Evolutionary conservation across 2,329 filamentous ascomycete species (phyloP).

Genomic region (Periconia digitata): DNA sequence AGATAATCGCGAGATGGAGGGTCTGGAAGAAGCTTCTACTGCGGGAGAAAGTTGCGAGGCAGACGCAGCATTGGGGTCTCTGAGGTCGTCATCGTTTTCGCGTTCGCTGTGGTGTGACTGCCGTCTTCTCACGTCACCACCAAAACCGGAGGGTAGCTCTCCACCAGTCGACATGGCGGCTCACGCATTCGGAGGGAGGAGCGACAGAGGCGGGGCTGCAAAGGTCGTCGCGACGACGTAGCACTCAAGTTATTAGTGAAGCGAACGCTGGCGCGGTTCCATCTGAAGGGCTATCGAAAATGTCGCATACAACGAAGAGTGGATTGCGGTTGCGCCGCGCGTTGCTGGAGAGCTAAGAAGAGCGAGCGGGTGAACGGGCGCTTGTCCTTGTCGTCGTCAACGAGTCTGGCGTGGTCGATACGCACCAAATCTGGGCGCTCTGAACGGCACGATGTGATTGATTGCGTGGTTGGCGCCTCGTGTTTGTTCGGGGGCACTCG

Average conservation of each 20-base stretch:
- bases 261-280: background rate
- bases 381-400: background rate
- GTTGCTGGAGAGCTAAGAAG: background rate
- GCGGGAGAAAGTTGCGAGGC: slow-evolving; percentile 26
- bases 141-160: slow-evolving; percentile 16
- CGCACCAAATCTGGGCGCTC: too few relatives aligned
- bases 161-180: slow-evolving; percentile 30
- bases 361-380: background rate
- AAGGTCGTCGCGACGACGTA: background rate
- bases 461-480: too few relatives aligned
- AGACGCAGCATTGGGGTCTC: slow-evolving; percentile 12
- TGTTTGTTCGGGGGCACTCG: too few relatives aligned
- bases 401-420: too few relatives aligned
- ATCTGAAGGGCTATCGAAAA: background rate
- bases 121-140: slow-evolving; percentile 31
- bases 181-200: slow-evolving; percentile 13
- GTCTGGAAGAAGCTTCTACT: slow-evolving; percentile 22
- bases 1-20: slow-evolving; percentile 27
- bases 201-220: too few relatives aligned
- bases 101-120: slow-evolving; percentile 32
- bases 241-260: background rate
- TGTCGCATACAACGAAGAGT: too few relatives aligned
- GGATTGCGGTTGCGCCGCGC: too few relatives aligned
- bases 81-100: too few relatives aligned
- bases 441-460: too few relatives aligned